These are phyloP conservation scores for Claviceps pusilla DNA, from an alignment of 2,329 filamentous ascomycete genomes.

Conservation along the genomic window DNA sequence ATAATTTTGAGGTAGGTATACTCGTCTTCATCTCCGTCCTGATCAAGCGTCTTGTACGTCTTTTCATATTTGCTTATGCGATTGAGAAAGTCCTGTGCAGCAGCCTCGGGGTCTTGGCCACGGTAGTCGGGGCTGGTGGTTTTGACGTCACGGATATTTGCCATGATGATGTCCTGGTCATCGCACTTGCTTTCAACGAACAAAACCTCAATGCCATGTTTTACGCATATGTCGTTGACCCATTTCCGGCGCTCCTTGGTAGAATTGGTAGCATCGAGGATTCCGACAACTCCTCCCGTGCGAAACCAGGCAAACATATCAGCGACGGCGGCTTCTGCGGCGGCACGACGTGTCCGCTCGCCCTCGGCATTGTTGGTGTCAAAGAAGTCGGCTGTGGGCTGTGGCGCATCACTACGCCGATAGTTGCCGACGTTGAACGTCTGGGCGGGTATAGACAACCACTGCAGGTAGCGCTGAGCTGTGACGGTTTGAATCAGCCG, in stretches of 20 bases:
- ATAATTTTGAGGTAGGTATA: conserved; percentile 96
- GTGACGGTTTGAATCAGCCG: conserved; percentile 7
- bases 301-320: conserved; percentile 95
- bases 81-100: conserved; percentile 81
- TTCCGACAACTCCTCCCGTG: conserved; percentile 68
- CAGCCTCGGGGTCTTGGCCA: conserved; percentile 83
- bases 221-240: conserved; percentile 68
- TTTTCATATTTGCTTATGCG: conserved; percentile 96
- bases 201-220: conserved; percentile 70
- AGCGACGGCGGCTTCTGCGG: conserved; percentile 76
- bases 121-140: conserved; percentile 89
- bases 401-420: conserved; percentile 74
- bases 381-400: conserved; percentile 89
- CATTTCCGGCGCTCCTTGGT: conserved; percentile 80
- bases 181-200: conserved; percentile 98
- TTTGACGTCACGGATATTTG: conserved; percentile 95
- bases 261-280: conserved; percentile 92
- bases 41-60: conserved; percentile 85
- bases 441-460: conserved; percentile 85
- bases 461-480: conserved; percentile 89
- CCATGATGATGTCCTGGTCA: conserved; percentile 91
- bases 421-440: conserved; percentile 98
- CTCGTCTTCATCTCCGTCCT: conserved; percentile 60
- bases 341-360: conserved; percentile 72
- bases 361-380: conserved; percentile 81